These are phyloP conservation scores for Filobasidium floriforme DNA, from an alignment of 768 basidiomycete genomes.

Conservation along the genomic window DNA sequence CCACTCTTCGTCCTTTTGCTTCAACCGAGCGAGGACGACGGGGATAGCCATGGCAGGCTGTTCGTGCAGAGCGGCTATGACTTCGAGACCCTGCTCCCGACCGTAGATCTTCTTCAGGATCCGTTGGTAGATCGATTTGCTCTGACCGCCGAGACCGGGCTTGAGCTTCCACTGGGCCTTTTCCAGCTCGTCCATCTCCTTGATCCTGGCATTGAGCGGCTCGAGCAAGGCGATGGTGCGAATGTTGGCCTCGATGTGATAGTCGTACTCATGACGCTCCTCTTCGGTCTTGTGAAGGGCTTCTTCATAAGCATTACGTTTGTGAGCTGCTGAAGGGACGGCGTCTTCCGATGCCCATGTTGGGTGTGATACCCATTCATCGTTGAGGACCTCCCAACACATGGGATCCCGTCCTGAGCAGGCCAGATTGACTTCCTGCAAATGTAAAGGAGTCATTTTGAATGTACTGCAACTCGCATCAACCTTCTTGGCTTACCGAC, in stretches of 20 bases:
- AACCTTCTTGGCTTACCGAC: constrained; percentile 57
- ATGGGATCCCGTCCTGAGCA: constrained; percentile 93
- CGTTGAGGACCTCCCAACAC: constrained; percentile 91
- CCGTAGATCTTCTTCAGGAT: constrained; percentile 93
- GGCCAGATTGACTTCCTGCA: constrained; percentile 74
- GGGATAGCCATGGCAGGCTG: constrained; percentile 83
- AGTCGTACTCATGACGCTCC: constrained; percentile 95
- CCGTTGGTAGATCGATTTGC: constrained; percentile 80
- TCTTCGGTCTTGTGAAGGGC: constrained; percentile 94
- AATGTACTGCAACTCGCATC: neutral
- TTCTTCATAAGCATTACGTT: constrained; percentile 95
- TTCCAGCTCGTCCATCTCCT: constrained; percentile 83
- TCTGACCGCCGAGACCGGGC: constrained; percentile 78
- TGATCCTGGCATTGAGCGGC: constrained; percentile 73
- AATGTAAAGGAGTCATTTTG: neutral
- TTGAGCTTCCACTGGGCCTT: constrained; percentile 70
- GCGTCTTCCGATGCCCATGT: constrained; percentile 97
- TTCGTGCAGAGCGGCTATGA: constrained; percentile 68
- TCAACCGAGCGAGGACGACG: constrained; percentile 77
- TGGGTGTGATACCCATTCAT: constrained; percentile 96
- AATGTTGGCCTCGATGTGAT: constrained; percentile 80
- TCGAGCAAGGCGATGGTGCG: constrained; percentile 88
- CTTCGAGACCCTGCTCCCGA: constrained; percentile 45
- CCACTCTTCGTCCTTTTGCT: constrained; percentile 96
- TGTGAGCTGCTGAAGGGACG: constrained; percentile 77